Percentiles rank a stretch among this genome's conserved stretches.
Evolutionary conservation across 768 basidiomycete species (phyloP).

Genomic region (Xerocomellus amylosporus): DNA sequence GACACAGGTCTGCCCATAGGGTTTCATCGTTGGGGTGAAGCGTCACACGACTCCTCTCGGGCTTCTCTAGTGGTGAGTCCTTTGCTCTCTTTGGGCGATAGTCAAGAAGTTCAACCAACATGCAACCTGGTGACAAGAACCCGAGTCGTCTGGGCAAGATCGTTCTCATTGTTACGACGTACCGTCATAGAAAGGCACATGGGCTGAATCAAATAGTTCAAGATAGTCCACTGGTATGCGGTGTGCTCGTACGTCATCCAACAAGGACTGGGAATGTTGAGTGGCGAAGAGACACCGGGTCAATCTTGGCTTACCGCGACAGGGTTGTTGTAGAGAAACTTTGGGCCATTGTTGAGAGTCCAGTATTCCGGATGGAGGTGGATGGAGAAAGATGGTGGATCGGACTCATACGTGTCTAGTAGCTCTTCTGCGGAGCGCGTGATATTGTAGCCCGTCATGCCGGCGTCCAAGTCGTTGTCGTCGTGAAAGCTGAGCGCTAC

Average conservation of each 20-base stretch:
- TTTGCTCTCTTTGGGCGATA: constrained; percentile 60
- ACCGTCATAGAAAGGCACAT: constrained; percentile 85
- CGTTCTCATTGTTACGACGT: constrained; percentile 17
- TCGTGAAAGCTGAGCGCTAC: neutral
- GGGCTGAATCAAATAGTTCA: constrained; percentile 70
- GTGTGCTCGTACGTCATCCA: constrained; percentile 80
- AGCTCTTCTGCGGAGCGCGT: constrained; percentile 62
- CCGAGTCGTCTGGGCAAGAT: neutral
- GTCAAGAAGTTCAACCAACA: constrained; percentile 82
- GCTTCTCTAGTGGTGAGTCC: constrained; percentile 56
- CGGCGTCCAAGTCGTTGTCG: constrained; percentile 16
- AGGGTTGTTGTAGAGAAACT: constrained; percentile 78
- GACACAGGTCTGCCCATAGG: constrained; percentile 75
- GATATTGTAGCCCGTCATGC: constrained; percentile 72
- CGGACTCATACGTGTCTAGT: constrained; percentile 51
- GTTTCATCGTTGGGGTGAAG: constrained; percentile 78
- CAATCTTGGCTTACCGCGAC: constrained; percentile 48
- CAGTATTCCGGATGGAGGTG: constrained; percentile 79
- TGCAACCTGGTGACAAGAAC: constrained; percentile 53
- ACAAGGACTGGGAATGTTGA: constrained; percentile 51
- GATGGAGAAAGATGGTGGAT: constrained; percentile 73
- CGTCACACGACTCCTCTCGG: constrained; percentile 66
- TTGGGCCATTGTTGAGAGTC: constrained; percentile 77
- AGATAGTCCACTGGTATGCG: constrained; percentile 85
- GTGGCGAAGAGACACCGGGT: neutral